Evolutionary conservation across 192 early-diverging fungal genomes (phyloP).

Genomic region (Radiomyces spectabilis): DNA sequence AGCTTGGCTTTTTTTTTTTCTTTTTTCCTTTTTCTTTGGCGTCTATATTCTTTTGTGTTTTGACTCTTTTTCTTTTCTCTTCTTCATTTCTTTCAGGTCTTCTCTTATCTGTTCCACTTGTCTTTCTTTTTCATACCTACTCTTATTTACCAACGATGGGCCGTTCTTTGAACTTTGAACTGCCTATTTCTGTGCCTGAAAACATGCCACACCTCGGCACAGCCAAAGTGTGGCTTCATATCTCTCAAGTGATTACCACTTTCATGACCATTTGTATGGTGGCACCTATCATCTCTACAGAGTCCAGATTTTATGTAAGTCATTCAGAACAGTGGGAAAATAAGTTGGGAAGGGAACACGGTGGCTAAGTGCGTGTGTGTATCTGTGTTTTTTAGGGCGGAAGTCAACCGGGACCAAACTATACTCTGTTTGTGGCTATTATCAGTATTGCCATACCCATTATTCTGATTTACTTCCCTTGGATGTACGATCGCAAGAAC

Average conservation of each 20-base stretch:
- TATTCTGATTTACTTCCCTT: slow-evolving; percentile 22
- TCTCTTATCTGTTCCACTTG: background rate
- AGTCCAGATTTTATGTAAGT: slow-evolving; percentile 23
- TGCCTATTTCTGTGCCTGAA: slow-evolving; percentile 19
- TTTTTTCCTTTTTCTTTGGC: slow-evolving; percentile 3
- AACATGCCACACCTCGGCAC: slow-evolving; percentile 6
- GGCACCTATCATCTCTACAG: slow-evolving; percentile 19
- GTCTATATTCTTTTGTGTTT: background rate
- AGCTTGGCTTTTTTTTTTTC: background rate
- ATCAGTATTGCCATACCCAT: slow-evolving; percentile 14
- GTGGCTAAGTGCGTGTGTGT: background rate
- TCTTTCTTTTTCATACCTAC: background rate
- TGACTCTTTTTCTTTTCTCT: background rate
- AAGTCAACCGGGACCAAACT: slow-evolving; percentile 22
- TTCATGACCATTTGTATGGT: slow-evolving; percentile 16
- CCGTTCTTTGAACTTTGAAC: slow-evolving; percentile 6
- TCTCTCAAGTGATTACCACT: slow-evolving; percentile 1
- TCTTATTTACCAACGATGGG: too few species aligned
- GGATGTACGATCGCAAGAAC: slow-evolving; percentile 23
- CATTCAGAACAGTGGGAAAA: background rate
- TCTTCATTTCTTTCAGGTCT: background rate
- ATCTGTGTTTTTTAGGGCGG: slow-evolving; percentile 12
- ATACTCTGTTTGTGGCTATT: slow-evolving; percentile 16
- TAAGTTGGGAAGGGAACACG: background rate
- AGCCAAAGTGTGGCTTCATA: slow-evolving; percentile 12